Base-by-base conservation (phyloP, 345 rosid species). In the Aquilaria malaccensis region DNA sequence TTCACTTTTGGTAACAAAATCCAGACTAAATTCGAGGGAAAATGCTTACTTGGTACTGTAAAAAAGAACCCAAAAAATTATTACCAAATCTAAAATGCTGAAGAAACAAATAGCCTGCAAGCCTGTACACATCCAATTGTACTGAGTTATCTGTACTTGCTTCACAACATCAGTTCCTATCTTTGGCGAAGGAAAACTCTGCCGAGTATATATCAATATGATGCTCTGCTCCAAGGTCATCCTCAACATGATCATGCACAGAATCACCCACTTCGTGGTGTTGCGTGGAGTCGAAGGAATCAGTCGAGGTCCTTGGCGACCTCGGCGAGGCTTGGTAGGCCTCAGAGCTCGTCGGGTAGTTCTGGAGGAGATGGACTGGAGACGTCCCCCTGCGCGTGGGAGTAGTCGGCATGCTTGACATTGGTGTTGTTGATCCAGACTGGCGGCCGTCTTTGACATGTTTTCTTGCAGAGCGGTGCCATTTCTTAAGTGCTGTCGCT, bases 391-490 rank as follows among this genome's bases (percentile, higher is more conserved):
- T 83, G 45, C 70, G 75, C 0, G 78, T 71, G 2, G 95, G 95
- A 15, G 98, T 92, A 31, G 81, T 64, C 12, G 98, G 88, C 59
- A 80, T 71, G 72, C 95, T 92, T 13, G 85, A 77, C 60, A 55
- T 59, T 33, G 96, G 94, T 4, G 94, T 78, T 52, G 60, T 72
- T 6, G 77, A 57, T 37, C 49, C 79, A 0, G 96, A 82, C 30
- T 76, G 79, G 47, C 30, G 76, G 79, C 85, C 51, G 15, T 80
- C 89, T 72, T 76, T 90, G 0, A 79, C 68, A 59, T 83, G 73
- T 64, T 67, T 85, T 72, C 75, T 87, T 0, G 99, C 95, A 1
- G 74, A 50, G 2, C 61, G 81, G 76, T 82, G 96, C 99, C 99
- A 89, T 58, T 68, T 81, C 72, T 79, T 86, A 0, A 94, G 72